Evolutionary conservation across 768 basidiomycete species (phyloP).

Genomic region (Mycena galopus): DNA sequence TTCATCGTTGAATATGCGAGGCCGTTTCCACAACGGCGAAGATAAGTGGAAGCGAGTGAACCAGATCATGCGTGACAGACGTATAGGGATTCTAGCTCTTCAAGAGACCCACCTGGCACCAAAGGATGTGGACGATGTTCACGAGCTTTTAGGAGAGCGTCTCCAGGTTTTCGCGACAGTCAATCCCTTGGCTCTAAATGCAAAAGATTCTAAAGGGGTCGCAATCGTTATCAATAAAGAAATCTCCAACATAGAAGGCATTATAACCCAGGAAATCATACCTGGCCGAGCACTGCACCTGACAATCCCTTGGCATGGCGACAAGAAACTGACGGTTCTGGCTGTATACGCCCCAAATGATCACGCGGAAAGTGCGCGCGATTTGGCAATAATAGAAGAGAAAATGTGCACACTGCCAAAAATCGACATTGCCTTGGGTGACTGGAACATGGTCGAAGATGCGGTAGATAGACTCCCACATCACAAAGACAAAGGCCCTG

Average conservation of each 20-base stretch:
- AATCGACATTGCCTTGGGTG: not conserved
- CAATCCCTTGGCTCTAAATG: not conserved
- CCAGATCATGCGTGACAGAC: constrained; percentile 10
- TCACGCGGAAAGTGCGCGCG: constrained; percentile 5
- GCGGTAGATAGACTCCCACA: constrained; percentile 19
- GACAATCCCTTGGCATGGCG: constrained; percentile 17
- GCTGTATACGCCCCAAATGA: constrained; percentile 20
- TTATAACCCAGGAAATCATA: constrained; percentile 6
- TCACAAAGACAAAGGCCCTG: not conserved
- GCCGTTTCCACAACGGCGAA: constrained; percentile 1
- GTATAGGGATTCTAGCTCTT: not conserved
- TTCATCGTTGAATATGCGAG: constrained; percentile 7
- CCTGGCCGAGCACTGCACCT: constrained; percentile 20
- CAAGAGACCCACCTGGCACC: constrained; percentile 19
- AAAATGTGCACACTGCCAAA: no score
- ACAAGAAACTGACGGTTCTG: no score
- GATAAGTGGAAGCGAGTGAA: constrained; percentile 16
- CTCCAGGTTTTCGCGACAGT: constrained; percentile 4
- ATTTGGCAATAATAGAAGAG: no score
- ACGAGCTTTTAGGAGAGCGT: not conserved
- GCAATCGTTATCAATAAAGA: constrained; percentile 13
- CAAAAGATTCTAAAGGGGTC: constrained; percentile 2
- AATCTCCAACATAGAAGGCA: not conserved
- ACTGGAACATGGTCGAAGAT: constrained; percentile 33
- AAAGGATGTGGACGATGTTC: not conserved